phyloP scores from a whole-genome alignment of 345 rosid genomes.

The Hypericum perforatum region DNA sequence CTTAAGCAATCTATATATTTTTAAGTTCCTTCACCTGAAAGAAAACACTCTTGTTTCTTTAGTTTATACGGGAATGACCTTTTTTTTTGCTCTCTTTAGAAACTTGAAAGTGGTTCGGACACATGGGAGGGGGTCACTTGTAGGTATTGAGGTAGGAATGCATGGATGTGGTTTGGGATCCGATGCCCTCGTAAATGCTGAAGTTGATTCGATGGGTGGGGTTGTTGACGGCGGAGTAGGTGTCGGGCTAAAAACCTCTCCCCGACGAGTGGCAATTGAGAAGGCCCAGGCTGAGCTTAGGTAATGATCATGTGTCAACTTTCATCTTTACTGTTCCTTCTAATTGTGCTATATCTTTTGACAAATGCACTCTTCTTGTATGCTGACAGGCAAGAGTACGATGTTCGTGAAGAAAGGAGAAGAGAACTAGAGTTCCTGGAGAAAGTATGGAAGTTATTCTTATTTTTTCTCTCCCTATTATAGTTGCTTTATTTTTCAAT shows the following conservation, averaged over 20 bases:
- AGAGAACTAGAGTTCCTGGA: constrained; percentile 92
- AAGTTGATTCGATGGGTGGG: constrained; percentile 99
- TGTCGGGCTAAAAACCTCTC: constrained; percentile 82
- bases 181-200: constrained; percentile 81
- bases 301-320: constrained; percentile 29
- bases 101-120: constrained; percentile 11
- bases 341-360: neutral
- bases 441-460: constrained; percentile 53
- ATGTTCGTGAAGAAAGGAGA: constrained; percentile 93
- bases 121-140: constrained; percentile 10
- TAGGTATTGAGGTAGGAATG: constrained; percentile 35
- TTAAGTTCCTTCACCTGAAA: neutral
- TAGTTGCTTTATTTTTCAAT: constrained; percentile 8
- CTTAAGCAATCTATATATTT: neutral
- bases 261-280: constrained; percentile 76
- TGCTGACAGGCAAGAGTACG: constrained; percentile 84
- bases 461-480: constrained; percentile 15
- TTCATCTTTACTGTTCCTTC: neutral
- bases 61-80: neutral
- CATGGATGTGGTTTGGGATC: constrained; percentile 61
- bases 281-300: constrained; percentile 95
- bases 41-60: neutral
- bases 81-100: neutral
- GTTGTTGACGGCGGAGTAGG: constrained; percentile 90
- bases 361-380: constrained; percentile 8